phyloP scores from a whole-genome alignment of 2,329 filamentous ascomycete species.

The Sclerotinia borealis region DNA sequence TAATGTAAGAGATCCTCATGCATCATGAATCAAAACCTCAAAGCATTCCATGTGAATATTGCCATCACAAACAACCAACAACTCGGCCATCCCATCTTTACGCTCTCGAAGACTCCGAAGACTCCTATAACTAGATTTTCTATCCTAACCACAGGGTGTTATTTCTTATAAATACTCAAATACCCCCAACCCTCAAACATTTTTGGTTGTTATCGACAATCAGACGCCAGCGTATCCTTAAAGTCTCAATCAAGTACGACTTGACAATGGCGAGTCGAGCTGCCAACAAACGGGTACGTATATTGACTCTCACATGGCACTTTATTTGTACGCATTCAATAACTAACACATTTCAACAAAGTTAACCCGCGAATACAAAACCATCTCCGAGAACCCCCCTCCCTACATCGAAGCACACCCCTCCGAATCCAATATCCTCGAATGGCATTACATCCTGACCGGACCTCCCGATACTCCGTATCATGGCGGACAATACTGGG shows the following conservation, averaged over 20 bases:
- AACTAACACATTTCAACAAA: slow-evolving; percentile 23
- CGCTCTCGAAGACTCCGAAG: neutral
- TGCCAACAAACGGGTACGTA: slow-evolving; percentile 60
- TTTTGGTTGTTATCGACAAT: neutral
- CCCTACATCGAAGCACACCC: slow-evolving; percentile 87
- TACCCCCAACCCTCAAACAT: neutral
- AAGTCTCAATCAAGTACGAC: slow-evolving; percentile 19
- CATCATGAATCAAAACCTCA: neutral
- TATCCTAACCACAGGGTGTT: neutral
- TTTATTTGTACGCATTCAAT: neutral
- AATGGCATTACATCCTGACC: slow-evolving; percentile 95
- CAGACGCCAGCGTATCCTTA: slow-evolving; percentile 4
- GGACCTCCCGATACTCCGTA: slow-evolving; percentile 93
- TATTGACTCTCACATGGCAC: neutral
- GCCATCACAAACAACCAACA: neutral
- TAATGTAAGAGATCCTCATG: neutral
- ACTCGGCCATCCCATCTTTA: neutral
- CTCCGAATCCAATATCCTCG: slow-evolving; percentile 84
- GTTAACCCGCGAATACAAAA: slow-evolving; percentile 59
- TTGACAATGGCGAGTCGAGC: slow-evolving; percentile 62
- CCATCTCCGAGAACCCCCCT: slow-evolving; percentile 68
- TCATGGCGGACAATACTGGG: slow-evolving; percentile 95
- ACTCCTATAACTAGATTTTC: neutral
- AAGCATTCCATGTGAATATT: slow-evolving; percentile 7
- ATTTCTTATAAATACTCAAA: neutral